These are phyloP conservation scores for Fusarium sp. DNA, from an alignment of 2,329 filamentous ascomycete genomes.

Conservation along the genomic window DNA sequence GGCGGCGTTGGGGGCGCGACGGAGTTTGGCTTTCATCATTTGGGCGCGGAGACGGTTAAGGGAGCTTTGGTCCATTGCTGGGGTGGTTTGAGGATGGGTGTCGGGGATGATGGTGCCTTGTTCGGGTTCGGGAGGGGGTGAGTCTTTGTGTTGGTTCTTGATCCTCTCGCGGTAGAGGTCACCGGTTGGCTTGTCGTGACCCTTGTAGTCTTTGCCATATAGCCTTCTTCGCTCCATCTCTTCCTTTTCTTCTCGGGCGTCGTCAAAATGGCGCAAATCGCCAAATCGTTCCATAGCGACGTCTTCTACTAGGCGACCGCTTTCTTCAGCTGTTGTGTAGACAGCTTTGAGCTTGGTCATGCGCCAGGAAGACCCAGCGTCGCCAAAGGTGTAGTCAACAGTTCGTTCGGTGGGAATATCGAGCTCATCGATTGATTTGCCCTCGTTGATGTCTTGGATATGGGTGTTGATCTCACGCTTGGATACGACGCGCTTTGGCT, in stretches of 20 bases:
- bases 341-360: slow-evolving; percentile 95
- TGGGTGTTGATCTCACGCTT: slow-evolving; percentile 83
- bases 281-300: slow-evolving; percentile 88
- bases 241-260: slow-evolving; percentile 92
- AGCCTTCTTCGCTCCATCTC: slow-evolving; percentile 86
- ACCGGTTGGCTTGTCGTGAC: slow-evolving; percentile 89
- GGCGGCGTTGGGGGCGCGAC: slow-evolving; percentile 80
- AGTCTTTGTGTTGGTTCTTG: slow-evolving; percentile 65
- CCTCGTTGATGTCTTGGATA: slow-evolving; percentile 72
- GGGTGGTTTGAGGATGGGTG: slow-evolving; percentile 55
- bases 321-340: slow-evolving; percentile 84
- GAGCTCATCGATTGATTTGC: slow-evolving; percentile 54
- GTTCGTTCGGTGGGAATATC: slow-evolving; percentile 65
- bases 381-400: slow-evolving; percentile 88
- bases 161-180: slow-evolving; percentile 87
- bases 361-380: slow-evolving; percentile 91
- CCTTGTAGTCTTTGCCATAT: slow-evolving; percentile 88
- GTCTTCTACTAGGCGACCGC: slow-evolving; percentile 81
- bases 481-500: slow-evolving; percentile 81
- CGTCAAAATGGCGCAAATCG: slow-evolving; percentile 86
- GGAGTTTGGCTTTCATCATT: slow-evolving; percentile 95
- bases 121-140: slow-evolving; percentile 51
- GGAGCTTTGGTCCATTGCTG: slow-evolving; percentile 79
- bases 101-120: slow-evolving; percentile 72
- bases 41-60: slow-evolving; percentile 93